Percentiles rank a stretch among this genome's conserved stretches.
These are phyloP conservation scores for Pythium rishiriense DNA, from an alignment of 352 stramenopile genomes.

Conservation along the genomic window DNA sequence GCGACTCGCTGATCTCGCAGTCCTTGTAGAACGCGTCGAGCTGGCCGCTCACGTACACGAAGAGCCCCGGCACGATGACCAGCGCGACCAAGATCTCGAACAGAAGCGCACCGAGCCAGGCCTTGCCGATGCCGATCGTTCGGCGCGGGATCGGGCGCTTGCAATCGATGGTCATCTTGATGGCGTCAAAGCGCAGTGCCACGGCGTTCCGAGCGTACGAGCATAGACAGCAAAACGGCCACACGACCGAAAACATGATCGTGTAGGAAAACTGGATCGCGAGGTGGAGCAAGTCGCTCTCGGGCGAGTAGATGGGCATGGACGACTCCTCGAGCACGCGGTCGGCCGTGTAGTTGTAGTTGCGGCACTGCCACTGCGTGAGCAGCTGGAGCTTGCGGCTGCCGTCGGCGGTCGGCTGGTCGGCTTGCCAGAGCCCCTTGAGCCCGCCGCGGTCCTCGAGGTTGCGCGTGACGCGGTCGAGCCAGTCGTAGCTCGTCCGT, in stretches of 20 bases:
- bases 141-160: conserved; percentile 51
- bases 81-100: conserved; percentile 56
- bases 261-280: conserved; percentile 72
- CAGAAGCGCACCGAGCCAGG: conserved; percentile 52
- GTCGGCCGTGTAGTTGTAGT: conserved; percentile 59
- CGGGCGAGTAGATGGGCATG: conserved; percentile 59
- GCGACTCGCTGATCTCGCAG: conserved; percentile 36
- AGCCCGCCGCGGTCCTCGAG: conserved; percentile 38
- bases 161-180: conserved; percentile 70
- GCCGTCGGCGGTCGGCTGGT: not conserved
- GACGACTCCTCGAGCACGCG: conserved; percentile 58
- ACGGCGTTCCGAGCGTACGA: conserved; percentile 51
- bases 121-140: conserved; percentile 48
- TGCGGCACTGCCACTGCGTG: conserved; percentile 59
- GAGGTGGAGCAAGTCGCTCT: conserved; percentile 54
- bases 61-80: conserved; percentile 50
- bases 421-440: conserved; percentile 35
- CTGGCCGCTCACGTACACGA: conserved; percentile 68
- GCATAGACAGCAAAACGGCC: conserved; percentile 62
- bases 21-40: conserved; percentile 50
- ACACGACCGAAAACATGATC: conserved; percentile 69
- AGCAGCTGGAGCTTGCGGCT: conserved; percentile 35
- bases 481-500: conserved; percentile 56
- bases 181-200: conserved; percentile 56
- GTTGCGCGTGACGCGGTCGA: conserved; percentile 48